Percentiles rank a stretch among this genome's conserved stretches.
These are phyloP conservation scores for Raphidocelis subcapitata DNA, from an alignment of 139 green algal species.

Conservation along the genomic window DNA sequence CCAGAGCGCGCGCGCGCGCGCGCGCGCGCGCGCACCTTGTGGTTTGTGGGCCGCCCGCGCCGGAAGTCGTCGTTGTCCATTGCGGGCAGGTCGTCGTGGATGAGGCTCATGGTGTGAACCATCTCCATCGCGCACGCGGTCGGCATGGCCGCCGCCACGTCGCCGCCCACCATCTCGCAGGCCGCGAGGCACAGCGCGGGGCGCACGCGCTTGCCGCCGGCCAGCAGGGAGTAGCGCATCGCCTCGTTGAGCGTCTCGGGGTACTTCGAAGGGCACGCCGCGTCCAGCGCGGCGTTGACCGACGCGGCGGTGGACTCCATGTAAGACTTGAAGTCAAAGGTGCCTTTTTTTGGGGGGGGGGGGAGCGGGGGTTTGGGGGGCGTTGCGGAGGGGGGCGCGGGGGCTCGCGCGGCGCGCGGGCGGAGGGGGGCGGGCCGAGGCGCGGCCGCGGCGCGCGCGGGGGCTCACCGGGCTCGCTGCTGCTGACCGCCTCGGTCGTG, in stretches of 20 bases:
- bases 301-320: constrained; percentile 70
- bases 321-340: constrained; percentile 85
- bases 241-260: constrained; percentile 88
- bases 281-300: constrained; percentile 83
- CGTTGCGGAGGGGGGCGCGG: neutral
- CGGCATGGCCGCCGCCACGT: constrained; percentile 78
- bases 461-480: neutral
- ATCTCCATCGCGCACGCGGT: constrained; percentile 97
- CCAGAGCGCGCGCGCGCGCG: neutral
- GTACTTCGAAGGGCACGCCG: constrained; percentile 79
- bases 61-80: constrained; percentile 99
- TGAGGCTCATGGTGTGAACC: constrained; percentile 98
- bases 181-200: constrained; percentile 93
- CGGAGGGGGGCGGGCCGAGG: too few relatives aligned
- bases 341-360: neutral
- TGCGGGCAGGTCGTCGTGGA: constrained; percentile 95
- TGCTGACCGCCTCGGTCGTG: neutral
- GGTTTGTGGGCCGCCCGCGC: constrained; percentile 89
- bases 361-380: neutral
- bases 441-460: neutral
- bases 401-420: too few relatives aligned
- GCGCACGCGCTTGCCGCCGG: constrained; percentile 95
- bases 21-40: constrained; percentile 69
- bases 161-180: constrained; percentile 92
- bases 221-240: constrained; percentile 96